Evolutionary conservation across 2,329 filamentous ascomycete species (phyloP).

Genomic region (Talaromyces sp.): DNA sequence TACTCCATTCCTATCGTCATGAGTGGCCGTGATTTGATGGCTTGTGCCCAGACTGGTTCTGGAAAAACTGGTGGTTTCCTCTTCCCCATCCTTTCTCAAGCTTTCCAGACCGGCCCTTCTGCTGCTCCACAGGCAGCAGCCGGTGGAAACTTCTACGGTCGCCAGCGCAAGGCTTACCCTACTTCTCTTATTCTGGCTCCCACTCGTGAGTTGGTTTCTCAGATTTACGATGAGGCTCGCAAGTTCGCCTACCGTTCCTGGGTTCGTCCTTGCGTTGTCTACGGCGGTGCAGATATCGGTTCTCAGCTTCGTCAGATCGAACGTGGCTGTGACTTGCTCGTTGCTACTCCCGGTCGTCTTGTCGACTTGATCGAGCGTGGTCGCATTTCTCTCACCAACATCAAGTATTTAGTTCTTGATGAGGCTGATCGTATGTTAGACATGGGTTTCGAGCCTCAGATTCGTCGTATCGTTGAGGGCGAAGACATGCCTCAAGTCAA

Average conservation of each 20-base stretch:
- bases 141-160: constrained; percentile 68
- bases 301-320: constrained; percentile 98
- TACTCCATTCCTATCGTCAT: constrained; percentile 99
- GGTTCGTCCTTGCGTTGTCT: constrained; percentile 97
- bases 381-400: constrained; percentile 94
- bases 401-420: constrained; percentile 98
- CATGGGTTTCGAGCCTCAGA: constrained; percentile 99
- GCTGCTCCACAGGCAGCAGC: constrained; percentile 61
- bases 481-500: constrained; percentile 91
- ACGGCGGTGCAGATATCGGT: constrained; percentile 97
- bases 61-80: constrained; percentile 99
- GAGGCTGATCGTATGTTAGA: constrained; percentile 99
- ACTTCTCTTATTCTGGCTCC: constrained; percentile 94
- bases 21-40: constrained; percentile 97
- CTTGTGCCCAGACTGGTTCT: constrained; percentile 98
- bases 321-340: constrained; percentile 92
- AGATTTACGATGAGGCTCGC: constrained; percentile 95
- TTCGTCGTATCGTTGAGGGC: constrained; percentile 94
- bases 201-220: constrained; percentile 96
- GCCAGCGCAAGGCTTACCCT: constrained; percentile 96
- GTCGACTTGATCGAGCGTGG: constrained; percentile 98
- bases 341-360: constrained; percentile 94
- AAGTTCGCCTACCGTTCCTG: constrained; percentile 99
- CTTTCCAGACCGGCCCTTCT: constrained; percentile 84
- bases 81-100: constrained; percentile 98